Base-by-base conservation (phyloP, 352 stramenopile species). In the Bremia lactucae region DNA sequence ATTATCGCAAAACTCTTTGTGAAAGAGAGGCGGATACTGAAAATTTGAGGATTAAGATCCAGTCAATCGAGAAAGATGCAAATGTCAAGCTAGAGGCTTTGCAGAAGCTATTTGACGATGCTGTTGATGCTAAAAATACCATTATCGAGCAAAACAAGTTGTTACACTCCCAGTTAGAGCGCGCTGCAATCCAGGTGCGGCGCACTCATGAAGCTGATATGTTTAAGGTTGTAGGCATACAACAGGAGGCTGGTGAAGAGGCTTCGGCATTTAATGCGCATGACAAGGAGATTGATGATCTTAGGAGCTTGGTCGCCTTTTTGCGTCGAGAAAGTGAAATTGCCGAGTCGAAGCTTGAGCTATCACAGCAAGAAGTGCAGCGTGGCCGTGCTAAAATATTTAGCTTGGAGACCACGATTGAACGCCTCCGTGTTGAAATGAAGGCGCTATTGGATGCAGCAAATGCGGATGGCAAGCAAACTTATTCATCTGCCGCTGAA, bases 321-420 rank as follows among this genome's bases (percentile, higher is more conserved):
- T 60, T 88, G 35, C 72, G 76, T 15, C 72, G 72, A 1, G 72
- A 86, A 43, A 77, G 52, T 14, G 72, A 84, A 36, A 86, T 88
- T 16, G 52, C 65, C 3, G 49, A 62, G 4, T 86, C 76, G 10
- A 88, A 88, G 56, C 52, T 74, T 14, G 72, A 86, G 36, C n/a
- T 88, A 1, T 64, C 70, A 2, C 59, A 80, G 33, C 72, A 85
- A 55, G 76, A 88, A 57, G 51, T 68, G 11, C 70, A 84, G 41
- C 68, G 76, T 36, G 66, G 64, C 28, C 68, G 67, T 16, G 45
- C 59, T 8, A 63, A 83, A 38, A 61, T 81, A 18, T 61, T 69
- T n/a, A 55, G 54, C 20, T 52, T 89, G 14, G 69, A 87, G 25
- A 67, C 70, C 2, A 82, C 67, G 0, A 62, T 79, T 15, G 56